A percentile compares a stretch with the other conserved stretches of the same genome.
Evolutionary conservation across 495 filamentous ascomycete species (phyloP).

Genomic region (Chaetomium tenue): DNA sequence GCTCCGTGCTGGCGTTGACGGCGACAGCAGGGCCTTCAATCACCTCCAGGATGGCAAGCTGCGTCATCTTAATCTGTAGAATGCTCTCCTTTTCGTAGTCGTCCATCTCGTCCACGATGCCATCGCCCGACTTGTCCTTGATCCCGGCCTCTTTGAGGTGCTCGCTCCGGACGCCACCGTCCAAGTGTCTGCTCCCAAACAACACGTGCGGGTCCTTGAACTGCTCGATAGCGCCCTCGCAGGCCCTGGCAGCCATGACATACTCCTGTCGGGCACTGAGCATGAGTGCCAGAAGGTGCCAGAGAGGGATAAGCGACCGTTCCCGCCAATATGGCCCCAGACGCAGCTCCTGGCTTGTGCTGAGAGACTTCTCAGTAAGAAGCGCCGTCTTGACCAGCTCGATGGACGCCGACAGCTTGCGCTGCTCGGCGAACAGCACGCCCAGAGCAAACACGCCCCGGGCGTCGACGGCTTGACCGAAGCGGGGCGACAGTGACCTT

Average conservation of each 20-base stretch:
- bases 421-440: constrained; percentile 73
- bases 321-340: constrained; percentile 49
- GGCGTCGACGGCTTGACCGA: constrained; percentile 59
- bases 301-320: constrained; percentile 63
- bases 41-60: constrained; percentile 78
- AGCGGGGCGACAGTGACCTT: constrained; percentile 63
- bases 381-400: constrained; percentile 65
- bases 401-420: constrained; percentile 73
- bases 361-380: constrained; percentile 41
- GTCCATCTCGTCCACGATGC: constrained; percentile 69
- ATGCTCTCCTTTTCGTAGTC: constrained; percentile 76
- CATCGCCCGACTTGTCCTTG: constrained; percentile 41
- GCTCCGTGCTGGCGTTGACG: constrained; percentile 76
- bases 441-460: constrained; percentile 78
- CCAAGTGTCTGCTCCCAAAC: constrained; percentile 49
- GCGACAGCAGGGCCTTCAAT: constrained; percentile 77
- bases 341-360: constrained; percentile 37
- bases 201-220: constrained; percentile 63
- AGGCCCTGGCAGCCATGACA: constrained; percentile 70
- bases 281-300: constrained; percentile 84
- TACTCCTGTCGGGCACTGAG: constrained; percentile 86
- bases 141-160: constrained; percentile 51
- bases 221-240: constrained; percentile 86
- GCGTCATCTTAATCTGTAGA: constrained; percentile 90
- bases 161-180: constrained; percentile 52